These are phyloP conservation scores for Puccinia polysora DNA, from an alignment of 1,284 basidiomycete genomes.

Conservation along the genomic window DNA sequence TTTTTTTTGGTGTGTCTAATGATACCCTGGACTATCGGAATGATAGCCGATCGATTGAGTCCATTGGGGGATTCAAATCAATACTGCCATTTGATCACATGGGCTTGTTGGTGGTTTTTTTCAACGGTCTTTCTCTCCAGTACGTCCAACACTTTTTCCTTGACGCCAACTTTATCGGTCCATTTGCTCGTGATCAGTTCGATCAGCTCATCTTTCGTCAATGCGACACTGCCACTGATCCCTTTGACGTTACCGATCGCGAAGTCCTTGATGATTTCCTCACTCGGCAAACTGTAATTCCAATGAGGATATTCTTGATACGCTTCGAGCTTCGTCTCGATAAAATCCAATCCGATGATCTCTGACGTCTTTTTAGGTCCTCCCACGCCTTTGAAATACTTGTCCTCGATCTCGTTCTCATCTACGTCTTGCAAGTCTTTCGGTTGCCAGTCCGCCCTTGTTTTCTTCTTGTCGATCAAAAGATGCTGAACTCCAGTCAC, in stretches of 20 bases:
- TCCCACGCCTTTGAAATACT: constrained; percentile 63
- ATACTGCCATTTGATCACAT: constrained; percentile 33
- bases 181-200: constrained; percentile 58
- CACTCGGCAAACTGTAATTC: constrained; percentile 65
- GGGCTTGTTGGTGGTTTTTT: constrained; percentile 18
- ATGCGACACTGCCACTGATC: constrained; percentile 60
- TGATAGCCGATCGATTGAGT: too few species aligned
- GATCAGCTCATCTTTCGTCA: constrained; percentile 63
- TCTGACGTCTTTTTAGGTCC: constrained; percentile 54
- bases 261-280: constrained; percentile 62
- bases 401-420: constrained; percentile 58
- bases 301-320: constrained; percentile 52
- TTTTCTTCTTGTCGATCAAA: constrained; percentile 62
- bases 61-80: too few species aligned
- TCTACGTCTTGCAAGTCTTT: constrained; percentile 61
- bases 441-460: constrained; percentile 65
- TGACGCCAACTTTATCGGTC: constrained; percentile 64
- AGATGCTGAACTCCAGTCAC: constrained; percentile 70
- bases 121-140: constrained; percentile 55
- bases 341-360: constrained; percentile 54
- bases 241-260: constrained; percentile 60
- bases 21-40: too few species aligned
- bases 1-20: too few species aligned
- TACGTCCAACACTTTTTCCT: constrained; percentile 70
- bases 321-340: constrained; percentile 46